phyloP scores from a whole-genome alignment of 2,329 filamentous ascomycete species.

The Ophiocordyceps sinensis region DNA sequence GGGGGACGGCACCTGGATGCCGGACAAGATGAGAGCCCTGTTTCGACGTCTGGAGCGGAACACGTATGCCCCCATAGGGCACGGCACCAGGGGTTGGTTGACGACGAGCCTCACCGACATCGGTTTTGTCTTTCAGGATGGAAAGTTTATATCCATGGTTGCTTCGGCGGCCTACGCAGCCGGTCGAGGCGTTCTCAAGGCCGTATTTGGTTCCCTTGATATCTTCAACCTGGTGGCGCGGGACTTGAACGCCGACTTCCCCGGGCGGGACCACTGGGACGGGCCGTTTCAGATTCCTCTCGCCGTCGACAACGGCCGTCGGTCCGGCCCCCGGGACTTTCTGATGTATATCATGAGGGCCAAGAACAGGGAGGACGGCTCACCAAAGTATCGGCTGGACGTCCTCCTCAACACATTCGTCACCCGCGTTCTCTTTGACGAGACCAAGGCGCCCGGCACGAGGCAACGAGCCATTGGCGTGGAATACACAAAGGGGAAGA shows the following conservation, averaged over 20 bases:
- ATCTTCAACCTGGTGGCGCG: too few species aligned
- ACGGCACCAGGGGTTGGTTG: constrained; percentile 45
- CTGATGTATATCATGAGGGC: constrained; percentile 15
- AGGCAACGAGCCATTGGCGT: constrained; percentile 25
- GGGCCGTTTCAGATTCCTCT: constrained; percentile 31
- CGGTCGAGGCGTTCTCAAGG: constrained; percentile 12
- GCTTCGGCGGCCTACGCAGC: constrained; percentile 9
- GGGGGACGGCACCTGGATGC: constrained; percentile 43
- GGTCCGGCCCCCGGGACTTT: constrained; percentile 35
- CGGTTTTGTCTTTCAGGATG: constrained; percentile 33
- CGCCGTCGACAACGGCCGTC: constrained; percentile 23
- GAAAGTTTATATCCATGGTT: constrained; percentile 27
- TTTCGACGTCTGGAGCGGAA: constrained; percentile 41
- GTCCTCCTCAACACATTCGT: constrained; percentile 13
- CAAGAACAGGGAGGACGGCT: constrained; percentile 7
- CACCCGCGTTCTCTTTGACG: constrained; percentile 20
- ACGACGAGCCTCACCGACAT: constrained; percentile 34
- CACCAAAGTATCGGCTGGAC: constrained; percentile 5
- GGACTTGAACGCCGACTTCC: constrained; percentile 34
- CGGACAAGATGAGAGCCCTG: constrained; percentile 45
- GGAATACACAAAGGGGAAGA: constrained; percentile 24
- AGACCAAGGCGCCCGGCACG: constrained; percentile 6
- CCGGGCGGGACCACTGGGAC: constrained; percentile 27
- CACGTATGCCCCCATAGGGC: constrained; percentile 30
- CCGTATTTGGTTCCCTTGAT: constrained; percentile 6